Evolutionary conservation across 441 rosid genomes (phyloP).

Genomic region (Eruca vesicaria): DNA sequence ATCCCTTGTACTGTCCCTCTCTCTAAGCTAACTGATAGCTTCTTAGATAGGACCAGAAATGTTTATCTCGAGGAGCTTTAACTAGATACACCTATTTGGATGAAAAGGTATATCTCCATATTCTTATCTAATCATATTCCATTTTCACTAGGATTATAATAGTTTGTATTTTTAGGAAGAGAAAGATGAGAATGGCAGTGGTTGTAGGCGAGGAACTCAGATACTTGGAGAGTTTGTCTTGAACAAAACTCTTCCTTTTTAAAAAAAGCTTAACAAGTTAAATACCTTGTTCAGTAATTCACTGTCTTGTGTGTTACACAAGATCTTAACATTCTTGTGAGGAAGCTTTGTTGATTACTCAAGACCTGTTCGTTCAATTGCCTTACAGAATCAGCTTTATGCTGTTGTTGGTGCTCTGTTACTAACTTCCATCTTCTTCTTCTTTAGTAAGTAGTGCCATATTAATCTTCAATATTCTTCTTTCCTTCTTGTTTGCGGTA

Average conservation of each 20-base stretch:
- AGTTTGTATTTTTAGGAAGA: not conserved
- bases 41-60: too few relatives aligned
- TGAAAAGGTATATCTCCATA: not conserved
- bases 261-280: too few relatives aligned
- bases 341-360: not conserved
- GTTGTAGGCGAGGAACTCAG: not conserved
- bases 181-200: not conserved
- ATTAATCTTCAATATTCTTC: not conserved
- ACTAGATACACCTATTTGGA: too few relatives aligned
- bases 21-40: too few relatives aligned
- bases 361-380: not conserved
- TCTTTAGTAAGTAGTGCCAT: not conserved
- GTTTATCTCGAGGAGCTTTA: too few relatives aligned
- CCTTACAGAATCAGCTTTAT: not conserved
- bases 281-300: too few relatives aligned
- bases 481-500: not conserved
- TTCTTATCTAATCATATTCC: not conserved
- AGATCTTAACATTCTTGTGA: not conserved
- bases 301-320: too few relatives aligned
- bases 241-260: not conserved
- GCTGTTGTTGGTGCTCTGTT: not conserved
- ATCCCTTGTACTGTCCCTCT: too few relatives aligned
- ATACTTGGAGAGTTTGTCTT: not conserved
- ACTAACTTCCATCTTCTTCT: not conserved
- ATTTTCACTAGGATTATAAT: not conserved